Conservation (phyloP, 306 rosid genomes). For the Cyamopsis tetragonoloba region DNA sequence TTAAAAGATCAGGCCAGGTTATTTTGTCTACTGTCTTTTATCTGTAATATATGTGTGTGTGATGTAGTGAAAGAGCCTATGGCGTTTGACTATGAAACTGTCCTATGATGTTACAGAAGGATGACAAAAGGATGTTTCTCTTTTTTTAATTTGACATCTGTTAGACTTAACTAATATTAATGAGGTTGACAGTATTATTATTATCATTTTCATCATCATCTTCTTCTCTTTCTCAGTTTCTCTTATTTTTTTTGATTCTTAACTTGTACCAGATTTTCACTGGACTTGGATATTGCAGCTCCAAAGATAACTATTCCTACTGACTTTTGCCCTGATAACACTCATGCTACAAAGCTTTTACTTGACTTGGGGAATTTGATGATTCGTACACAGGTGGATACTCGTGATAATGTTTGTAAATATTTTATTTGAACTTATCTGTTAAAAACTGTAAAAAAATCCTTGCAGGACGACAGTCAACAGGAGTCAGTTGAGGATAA, state of each 20-base stretch:
- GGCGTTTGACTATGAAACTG: constrained; percentile 2
- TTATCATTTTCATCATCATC: too few relatives aligned
- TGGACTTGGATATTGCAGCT: constrained; percentile 97
- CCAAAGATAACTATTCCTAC: constrained; percentile 97
- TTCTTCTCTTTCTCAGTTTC: too few relatives aligned
- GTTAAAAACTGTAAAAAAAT: constrained; percentile 14
- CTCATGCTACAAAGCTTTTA: constrained; percentile 76
- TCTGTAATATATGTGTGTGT: neutral
- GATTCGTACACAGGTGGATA: constrained; percentile 69
- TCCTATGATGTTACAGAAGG: neutral
- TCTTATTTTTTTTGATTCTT: too few relatives aligned
- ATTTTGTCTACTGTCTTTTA: constrained; percentile 16
- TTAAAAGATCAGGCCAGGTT: constrained; percentile 85
- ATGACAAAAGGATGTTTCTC: neutral
- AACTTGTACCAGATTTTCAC: constrained; percentile 70
- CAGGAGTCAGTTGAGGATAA: constrained; percentile 55
- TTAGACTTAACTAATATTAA: neutral
- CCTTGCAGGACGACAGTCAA: constrained; percentile 60
- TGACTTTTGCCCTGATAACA: constrained; percentile 70
- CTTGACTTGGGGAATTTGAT: constrained; percentile 90
- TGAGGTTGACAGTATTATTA: too few relatives aligned
- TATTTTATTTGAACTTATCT: constrained; percentile 5
- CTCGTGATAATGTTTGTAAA: neutral
- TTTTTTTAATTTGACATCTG: neutral
- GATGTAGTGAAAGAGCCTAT: neutral